These are phyloP conservation scores for Gymnopilus junonius DNA, from an alignment of 768 basidiomycete species.

Conservation along the genomic window DNA sequence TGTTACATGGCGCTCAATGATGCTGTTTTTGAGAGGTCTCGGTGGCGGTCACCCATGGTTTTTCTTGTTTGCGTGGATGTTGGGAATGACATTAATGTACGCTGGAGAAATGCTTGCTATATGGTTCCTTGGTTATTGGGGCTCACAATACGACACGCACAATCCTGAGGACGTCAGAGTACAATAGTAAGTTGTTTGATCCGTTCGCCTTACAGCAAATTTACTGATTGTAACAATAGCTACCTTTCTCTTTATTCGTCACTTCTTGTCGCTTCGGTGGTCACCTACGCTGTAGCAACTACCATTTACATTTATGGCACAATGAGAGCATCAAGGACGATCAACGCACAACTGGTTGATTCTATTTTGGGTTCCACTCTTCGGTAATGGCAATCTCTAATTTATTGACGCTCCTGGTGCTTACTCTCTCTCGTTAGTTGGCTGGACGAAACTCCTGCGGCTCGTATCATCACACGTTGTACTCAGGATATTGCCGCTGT, in stretches of 20 bases:
- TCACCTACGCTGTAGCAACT: conserved; percentile 37
- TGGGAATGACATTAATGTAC: conserved; percentile 31
- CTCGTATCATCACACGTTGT: conserved; percentile 65
- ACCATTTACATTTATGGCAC: conserved; percentile 50
- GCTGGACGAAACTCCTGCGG: conserved; percentile 49
- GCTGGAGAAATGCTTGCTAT: conserved; percentile 35
- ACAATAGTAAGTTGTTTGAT: conserved; percentile 34
- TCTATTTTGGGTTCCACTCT: conserved; percentile 64
- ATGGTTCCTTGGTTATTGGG: conserved; percentile 53
- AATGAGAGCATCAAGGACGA: conserved; percentile 55
- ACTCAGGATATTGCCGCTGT: conserved; percentile 69
- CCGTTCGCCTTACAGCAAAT: not conserved
- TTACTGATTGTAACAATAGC: conserved; percentile 29
- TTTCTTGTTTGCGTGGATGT: conserved; percentile 36
- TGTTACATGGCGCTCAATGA: conserved; percentile 34
- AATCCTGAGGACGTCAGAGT: conserved; percentile 38
- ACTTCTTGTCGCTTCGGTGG: conserved; percentile 13
- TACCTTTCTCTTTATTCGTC: conserved; percentile 42
- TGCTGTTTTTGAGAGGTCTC: conserved; percentile 41
- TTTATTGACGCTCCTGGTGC: too few relatives aligned
- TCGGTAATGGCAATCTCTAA: conserved; percentile 39
- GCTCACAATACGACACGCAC: conserved; percentile 45
- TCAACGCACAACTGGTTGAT: conserved; percentile 56
- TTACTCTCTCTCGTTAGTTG: conserved; percentile 39
- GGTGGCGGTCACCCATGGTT: conserved; percentile 37